Evolutionary conservation across 1,284 basidiomycete genomes (phyloP).

Genomic region (Malassezia cuniculi): DNA sequence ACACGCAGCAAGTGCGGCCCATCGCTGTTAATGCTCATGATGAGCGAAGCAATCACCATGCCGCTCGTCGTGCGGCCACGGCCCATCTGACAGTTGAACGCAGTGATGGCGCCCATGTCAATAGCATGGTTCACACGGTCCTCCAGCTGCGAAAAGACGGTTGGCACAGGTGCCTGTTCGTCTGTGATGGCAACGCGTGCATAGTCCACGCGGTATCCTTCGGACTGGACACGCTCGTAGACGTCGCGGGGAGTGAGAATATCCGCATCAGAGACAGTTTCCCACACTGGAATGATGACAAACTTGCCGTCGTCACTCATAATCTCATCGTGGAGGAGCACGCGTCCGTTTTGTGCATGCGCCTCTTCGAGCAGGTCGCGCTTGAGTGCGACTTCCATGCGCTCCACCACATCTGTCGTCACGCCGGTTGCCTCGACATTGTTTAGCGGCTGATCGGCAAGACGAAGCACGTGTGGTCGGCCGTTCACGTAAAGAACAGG

Average conservation of each 20-base stretch:
- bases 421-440: slow-evolving; percentile 64
- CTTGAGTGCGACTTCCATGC: slow-evolving; percentile 82
- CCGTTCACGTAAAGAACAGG: slow-evolving; percentile 52
- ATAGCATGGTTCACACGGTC: slow-evolving; percentile 34
- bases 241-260: slow-evolving; percentile 80
- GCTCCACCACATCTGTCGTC: slow-evolving; percentile 77
- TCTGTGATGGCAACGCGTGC: slow-evolving; percentile 43
- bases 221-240: slow-evolving; percentile 36
- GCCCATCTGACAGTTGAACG: slow-evolving; percentile 45
- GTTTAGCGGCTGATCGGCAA: slow-evolving; percentile 54
- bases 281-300: slow-evolving; percentile 57
- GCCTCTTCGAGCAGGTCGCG: slow-evolving; percentile 75
- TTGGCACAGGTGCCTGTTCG: slow-evolving; percentile 43
- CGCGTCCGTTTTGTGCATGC: slow-evolving; percentile 59
- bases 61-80: slow-evolving; percentile 42
- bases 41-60: slow-evolving; percentile 41
- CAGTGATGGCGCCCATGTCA: slow-evolving; percentile 24
- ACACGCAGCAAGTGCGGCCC: slow-evolving; percentile 22
- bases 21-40: slow-evolving; percentile 33
- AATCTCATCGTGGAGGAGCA: slow-evolving; percentile 82
- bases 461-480: slow-evolving; percentile 67
- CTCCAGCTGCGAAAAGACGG: slow-evolving; percentile 40
- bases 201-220: slow-evolving; percentile 41
- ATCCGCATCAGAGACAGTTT: slow-evolving; percentile 66
- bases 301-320: slow-evolving; percentile 83